Percentiles rank a stretch among this genome's conserved stretches.
Conservation (phyloP, 495 filamentous ascomycete genomes). For the Elasticomyces elasticus region DNA sequence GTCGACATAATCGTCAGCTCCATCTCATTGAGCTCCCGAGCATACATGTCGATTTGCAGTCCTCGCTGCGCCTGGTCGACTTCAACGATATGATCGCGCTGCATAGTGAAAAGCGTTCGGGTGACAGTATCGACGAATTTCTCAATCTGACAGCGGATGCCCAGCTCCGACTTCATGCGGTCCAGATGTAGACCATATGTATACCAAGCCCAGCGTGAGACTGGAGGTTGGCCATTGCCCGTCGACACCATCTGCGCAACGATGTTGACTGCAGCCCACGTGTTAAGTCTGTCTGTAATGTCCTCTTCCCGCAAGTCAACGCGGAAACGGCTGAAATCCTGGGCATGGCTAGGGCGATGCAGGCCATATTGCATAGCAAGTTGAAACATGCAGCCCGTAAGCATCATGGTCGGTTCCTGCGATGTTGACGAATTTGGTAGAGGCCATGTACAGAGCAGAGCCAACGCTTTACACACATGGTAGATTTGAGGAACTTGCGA, state of each 20-base stretch:
- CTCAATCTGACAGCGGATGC: conserved; percentile 62
- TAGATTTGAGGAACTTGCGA: conserved; percentile 77
- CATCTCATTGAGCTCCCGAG: conserved; percentile 20
- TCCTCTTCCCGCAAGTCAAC: conserved; percentile 79
- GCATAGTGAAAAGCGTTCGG: conserved; percentile 66
- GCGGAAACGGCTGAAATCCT: conserved; percentile 78
- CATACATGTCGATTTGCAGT: conserved; percentile 19
- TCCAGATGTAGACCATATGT: conserved; percentile 22
- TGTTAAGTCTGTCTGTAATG: conserved; percentile 72
- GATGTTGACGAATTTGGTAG: conserved; percentile 79
- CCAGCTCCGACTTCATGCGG: conserved; percentile 17
- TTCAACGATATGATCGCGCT: conserved; percentile 22
- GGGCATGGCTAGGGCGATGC: conserved; percentile 78
- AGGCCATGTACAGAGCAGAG: conserved; percentile 83
- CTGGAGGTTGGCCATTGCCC: conserved; percentile 81
- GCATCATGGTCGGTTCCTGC: conserved; percentile 79
- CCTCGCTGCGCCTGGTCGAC: conserved; percentile 20
- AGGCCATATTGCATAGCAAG: conserved; percentile 83
- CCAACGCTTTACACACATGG: conserved; percentile 83
- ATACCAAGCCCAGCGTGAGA: conserved; percentile 50
- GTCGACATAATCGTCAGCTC: conserved; percentile 19
- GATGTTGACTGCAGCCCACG: conserved; percentile 88
- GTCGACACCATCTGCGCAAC: conserved; percentile 83
- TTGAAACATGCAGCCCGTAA: conserved; percentile 87
- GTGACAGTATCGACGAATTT: conserved; percentile 80